phyloP scores from a whole-genome alignment of 2,329 filamentous ascomycete genomes.

The Lasiodiplodia hormozganensis region DNA sequence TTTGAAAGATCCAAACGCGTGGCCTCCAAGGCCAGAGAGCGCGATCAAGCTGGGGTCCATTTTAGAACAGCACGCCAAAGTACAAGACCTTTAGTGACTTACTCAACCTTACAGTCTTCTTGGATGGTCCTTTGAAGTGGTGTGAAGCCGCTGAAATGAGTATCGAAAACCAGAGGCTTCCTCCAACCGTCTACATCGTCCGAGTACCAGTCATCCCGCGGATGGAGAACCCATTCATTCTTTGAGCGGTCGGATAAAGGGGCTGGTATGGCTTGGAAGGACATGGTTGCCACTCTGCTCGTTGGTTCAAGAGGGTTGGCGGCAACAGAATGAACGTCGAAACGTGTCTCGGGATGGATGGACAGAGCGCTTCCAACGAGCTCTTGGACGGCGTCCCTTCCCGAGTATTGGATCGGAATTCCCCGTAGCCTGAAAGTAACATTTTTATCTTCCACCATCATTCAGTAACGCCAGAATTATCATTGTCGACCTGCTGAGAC shows the following conservation, averaged over 20 bases:
- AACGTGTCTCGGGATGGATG: too few relatives aligned
- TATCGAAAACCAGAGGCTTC: constrained; percentile 28
- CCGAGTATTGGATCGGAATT: too few relatives aligned
- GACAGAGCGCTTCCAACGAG: too few relatives aligned
- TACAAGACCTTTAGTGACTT: neutral
- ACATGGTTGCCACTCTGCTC: neutral
- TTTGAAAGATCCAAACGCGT: constrained; percentile 36
- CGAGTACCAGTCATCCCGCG: neutral
- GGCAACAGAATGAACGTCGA: too few relatives aligned
- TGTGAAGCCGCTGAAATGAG: constrained; percentile 26
- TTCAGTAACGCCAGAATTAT: too few relatives aligned
- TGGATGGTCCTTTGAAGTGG: constrained; percentile 8
- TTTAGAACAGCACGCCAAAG: neutral
- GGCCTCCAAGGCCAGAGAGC: constrained; percentile 36
- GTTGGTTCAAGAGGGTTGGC: neutral
- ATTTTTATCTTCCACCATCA: too few relatives aligned
- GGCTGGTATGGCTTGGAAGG: neutral
- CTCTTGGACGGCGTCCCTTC: too few relatives aligned
- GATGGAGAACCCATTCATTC: neutral
- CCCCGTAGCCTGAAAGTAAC: too few relatives aligned
- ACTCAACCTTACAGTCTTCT: neutral
- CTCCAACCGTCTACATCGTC: neutral
- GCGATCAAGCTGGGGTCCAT: constrained; percentile 28
- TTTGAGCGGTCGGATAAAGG: neutral
- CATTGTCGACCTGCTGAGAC: too few relatives aligned